Conservation (phyloP, 192 early-diverging fungal genomes). For the Phlyctochytrium planicorne region DNA sequence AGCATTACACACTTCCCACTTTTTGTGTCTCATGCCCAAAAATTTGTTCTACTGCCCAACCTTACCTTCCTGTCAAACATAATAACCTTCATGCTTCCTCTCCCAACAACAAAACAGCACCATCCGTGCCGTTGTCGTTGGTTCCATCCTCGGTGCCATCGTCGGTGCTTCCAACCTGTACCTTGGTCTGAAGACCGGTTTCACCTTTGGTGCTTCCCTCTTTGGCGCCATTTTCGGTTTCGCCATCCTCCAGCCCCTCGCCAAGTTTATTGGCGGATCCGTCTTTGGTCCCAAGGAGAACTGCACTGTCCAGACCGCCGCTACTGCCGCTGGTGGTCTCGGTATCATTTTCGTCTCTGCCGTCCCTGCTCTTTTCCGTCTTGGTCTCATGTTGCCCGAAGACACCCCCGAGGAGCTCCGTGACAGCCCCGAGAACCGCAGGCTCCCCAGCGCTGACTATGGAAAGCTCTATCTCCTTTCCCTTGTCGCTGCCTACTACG, state of each 20-base stretch:
- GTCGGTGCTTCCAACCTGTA: constrained; percentile 86
- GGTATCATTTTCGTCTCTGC: constrained; percentile 78
- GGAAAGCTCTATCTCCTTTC: constrained; percentile 70
- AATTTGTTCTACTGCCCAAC: too few relatives aligned
- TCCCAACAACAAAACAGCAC: too few relatives aligned
- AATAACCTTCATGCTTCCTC: too few relatives aligned
- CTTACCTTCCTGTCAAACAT: too few relatives aligned
- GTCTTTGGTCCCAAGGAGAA: too few relatives aligned
- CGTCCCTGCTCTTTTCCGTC: constrained; percentile 73
- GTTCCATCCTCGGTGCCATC: constrained; percentile 58
- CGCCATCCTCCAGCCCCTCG: constrained; percentile 70
- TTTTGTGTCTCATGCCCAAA: too few relatives aligned
- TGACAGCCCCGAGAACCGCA: neutral
- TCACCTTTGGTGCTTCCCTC: constrained; percentile 31
- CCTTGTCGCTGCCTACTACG: constrained; percentile 78
- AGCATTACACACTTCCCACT: too few relatives aligned
- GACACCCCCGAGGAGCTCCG: constrained; percentile 14
- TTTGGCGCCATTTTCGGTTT: constrained; percentile 51
- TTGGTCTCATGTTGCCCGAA: constrained; percentile 58
- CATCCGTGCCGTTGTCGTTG: constrained; percentile 57
- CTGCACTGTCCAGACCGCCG: too few relatives aligned
- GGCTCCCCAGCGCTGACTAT: neutral
- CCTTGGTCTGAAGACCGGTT: constrained; percentile 72
- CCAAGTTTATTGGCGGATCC: constrained; percentile 50
- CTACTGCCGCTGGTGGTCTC: constrained; percentile 83